These are phyloP conservation scores for Mucor mucedo DNA, from an alignment of 371 early-diverging fungal genomes.

Conservation along the genomic window DNA sequence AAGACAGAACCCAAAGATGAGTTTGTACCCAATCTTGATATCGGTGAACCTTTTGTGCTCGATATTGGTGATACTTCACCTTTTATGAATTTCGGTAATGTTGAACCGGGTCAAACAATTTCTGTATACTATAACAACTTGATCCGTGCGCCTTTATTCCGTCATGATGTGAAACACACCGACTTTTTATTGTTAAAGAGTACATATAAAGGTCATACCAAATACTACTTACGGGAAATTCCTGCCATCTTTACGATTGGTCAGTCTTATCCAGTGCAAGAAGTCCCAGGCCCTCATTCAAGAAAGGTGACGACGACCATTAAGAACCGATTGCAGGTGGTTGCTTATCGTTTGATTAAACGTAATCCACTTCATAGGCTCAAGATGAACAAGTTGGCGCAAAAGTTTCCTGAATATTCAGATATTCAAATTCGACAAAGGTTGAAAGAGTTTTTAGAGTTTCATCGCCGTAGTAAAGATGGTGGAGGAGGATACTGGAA, in stretches of 20 bases:
- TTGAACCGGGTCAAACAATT: conserved; percentile 90
- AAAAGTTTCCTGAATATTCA: conserved; percentile 84
- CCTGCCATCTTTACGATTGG: conserved; percentile 92
- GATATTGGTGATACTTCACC: conserved; percentile 98
- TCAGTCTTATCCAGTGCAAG: conserved; percentile 96
- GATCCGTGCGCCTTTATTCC: conserved; percentile 95
- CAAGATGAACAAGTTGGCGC: conserved; percentile 76
- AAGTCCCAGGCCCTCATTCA: conserved; percentile 98
- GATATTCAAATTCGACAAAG: conserved; percentile 88
- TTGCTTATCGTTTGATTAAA: conserved; percentile 86
- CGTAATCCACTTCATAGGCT: conserved; percentile 76
- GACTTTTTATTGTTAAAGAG: conserved; percentile 89
- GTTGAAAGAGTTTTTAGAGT: conserved; percentile 96
- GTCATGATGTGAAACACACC: conserved; percentile 73
- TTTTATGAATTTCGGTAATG: conserved; percentile 96
- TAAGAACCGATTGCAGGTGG: conserved; percentile 93
- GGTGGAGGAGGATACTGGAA: conserved; percentile 90
- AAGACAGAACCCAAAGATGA: conserved; percentile 89
- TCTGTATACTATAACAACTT: conserved; percentile 95
- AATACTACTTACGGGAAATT: conserved; percentile 87
- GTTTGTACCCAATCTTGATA: conserved; percentile 75
- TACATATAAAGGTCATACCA: conserved; percentile 75
- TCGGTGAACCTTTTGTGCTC: conserved; percentile 88
- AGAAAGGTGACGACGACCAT: conserved; percentile 93
- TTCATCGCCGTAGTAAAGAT: conserved; percentile 86